Conservation (phyloP, 1,284 basidiomycete genomes). For the Xerocomus nothofagi region DNA sequence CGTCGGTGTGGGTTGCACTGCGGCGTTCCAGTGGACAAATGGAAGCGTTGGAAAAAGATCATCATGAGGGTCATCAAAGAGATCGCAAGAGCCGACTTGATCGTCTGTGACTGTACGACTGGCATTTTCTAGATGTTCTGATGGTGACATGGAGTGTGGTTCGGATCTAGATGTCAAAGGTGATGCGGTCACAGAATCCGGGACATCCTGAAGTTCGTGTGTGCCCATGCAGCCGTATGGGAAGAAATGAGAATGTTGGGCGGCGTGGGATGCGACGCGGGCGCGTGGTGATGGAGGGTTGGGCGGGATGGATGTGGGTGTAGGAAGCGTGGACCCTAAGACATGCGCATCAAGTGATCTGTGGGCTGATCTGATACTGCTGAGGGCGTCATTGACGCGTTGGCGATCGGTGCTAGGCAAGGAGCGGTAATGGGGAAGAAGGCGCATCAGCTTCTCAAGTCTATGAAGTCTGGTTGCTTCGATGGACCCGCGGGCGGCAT, state of each 20-base stretch:
- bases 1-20: slow-evolving; percentile 19
- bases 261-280: slow-evolving; percentile 11
- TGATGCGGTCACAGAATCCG: slow-evolving; percentile 6
- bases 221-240: slow-evolving; percentile 9
- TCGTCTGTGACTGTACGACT: slow-evolving; percentile 7
- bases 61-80: slow-evolving; percentile 12
- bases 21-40: slow-evolving; percentile 27
- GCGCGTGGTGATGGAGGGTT: slow-evolving; percentile 1
- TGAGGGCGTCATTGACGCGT: slow-evolving; percentile 30
- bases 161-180: slow-evolving; percentile 22
- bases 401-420: slow-evolving; percentile 38
- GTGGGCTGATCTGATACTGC: slow-evolving; percentile 11
- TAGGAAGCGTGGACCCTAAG: slow-evolving; percentile 20
- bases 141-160: slow-evolving; percentile 10
- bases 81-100: slow-evolving; percentile 3
- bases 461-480: slow-evolving; percentile 54
- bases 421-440: slow-evolving; percentile 39
- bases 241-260: slow-evolving; percentile 15
- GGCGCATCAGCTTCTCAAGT: slow-evolving; percentile 44
- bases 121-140: slow-evolving; percentile 10
- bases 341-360: slow-evolving; percentile 15
- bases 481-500: slow-evolving; percentile 49
- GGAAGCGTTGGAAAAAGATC: slow-evolving; percentile 23
- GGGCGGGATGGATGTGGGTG: slow-evolving; percentile 3
- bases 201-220: slow-evolving; percentile 18